Evolutionary conservation across 2,329 filamentous ascomycete species (phyloP).

Genomic region (Beauveria pseudobassiana): DNA sequence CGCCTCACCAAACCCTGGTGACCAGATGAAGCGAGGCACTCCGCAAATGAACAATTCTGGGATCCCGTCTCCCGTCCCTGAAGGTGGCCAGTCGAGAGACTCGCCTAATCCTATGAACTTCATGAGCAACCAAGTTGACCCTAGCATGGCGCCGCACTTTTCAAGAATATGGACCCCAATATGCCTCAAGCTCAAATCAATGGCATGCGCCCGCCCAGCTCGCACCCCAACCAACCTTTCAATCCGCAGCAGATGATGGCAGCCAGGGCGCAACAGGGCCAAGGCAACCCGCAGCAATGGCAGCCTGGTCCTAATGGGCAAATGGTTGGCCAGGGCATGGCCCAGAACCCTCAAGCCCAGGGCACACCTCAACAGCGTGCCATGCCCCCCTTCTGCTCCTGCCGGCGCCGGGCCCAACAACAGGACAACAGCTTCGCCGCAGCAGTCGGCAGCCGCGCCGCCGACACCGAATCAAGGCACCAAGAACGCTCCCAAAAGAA

Average conservation of each 20-base stretch:
- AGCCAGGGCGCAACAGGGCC: slow-evolving; percentile 31
- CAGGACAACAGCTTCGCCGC: slow-evolving; percentile 52
- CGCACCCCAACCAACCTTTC: slow-evolving; percentile 54
- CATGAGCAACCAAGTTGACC: slow-evolving; percentile 56
- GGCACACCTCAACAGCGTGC: slow-evolving; percentile 65
- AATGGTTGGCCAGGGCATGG: slow-evolving; percentile 31
- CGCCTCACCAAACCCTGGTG: slow-evolving; percentile 68
- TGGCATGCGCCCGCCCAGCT: slow-evolving; percentile 62
- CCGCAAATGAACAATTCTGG: slow-evolving; percentile 64
- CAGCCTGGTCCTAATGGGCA: slow-evolving; percentile 35
- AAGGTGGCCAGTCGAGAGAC: slow-evolving; percentile 57
- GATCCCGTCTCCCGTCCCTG: slow-evolving; percentile 65
- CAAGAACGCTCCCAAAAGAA: slow-evolving; percentile 77
- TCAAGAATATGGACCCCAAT: slow-evolving; percentile 48
- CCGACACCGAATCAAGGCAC: slow-evolving; percentile 68
- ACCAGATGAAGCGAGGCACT: slow-evolving; percentile 72
- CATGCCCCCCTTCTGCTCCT: slow-evolving; percentile 59
- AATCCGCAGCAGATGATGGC: slow-evolving; percentile 54
- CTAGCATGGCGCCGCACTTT: slow-evolving; percentile 53
- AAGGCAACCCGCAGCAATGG: slow-evolving; percentile 30
- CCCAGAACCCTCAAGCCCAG: slow-evolving; percentile 42
- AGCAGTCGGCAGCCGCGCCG: slow-evolving; percentile 58
- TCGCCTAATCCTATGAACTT: slow-evolving; percentile 60
- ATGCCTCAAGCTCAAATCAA: slow-evolving; percentile 52
- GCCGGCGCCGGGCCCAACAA: slow-evolving; percentile 39